Percentiles rank a stretch among this genome's conserved stretches.
Conservation (phyloP, 2,329 filamentous ascomycete genomes). For the Allantophomopsis lycopodina region DNA sequence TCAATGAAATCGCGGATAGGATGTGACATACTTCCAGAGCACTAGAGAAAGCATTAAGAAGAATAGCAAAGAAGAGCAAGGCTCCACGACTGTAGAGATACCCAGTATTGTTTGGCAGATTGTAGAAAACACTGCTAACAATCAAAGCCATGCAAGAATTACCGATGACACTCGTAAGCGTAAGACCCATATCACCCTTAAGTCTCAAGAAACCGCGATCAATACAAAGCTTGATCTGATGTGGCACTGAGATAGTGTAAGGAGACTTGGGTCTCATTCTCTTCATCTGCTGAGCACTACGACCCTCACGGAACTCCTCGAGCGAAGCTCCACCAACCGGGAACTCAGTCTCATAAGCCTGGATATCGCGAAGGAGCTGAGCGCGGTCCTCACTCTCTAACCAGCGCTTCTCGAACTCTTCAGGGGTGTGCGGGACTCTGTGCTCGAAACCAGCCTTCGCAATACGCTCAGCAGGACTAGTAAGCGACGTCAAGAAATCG, state of each 20-base stretch:
- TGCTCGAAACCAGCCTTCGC: constrained; percentile 40
- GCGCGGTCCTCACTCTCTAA: constrained; percentile 27
- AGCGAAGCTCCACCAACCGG: constrained; percentile 14
- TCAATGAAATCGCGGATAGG: neutral
- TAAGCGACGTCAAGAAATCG: constrained; percentile 68
- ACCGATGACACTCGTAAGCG: constrained; percentile 29
- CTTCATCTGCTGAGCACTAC: constrained; percentile 23
- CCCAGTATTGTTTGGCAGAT: constrained; percentile 34
- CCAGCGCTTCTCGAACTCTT: constrained; percentile 37
- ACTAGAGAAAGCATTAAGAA: constrained; percentile 50
- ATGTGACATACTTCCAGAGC: constrained; percentile 31
- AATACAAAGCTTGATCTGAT: constrained; percentile 65
- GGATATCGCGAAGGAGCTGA: constrained; percentile 29
- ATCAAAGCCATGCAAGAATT: constrained; percentile 41
- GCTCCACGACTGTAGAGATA: constrained; percentile 50
- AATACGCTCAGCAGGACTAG: constrained; percentile 40
- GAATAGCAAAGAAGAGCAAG: constrained; percentile 52
- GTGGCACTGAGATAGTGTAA: constrained; percentile 52
- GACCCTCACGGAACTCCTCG: constrained; percentile 21
- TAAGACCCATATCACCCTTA: constrained; percentile 46
- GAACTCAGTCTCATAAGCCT: constrained; percentile 30
- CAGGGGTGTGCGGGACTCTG: constrained; percentile 36
- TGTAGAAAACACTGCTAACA: constrained; percentile 50
- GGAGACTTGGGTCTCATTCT: constrained; percentile 35
- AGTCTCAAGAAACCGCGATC: constrained; percentile 68